A percentile compares a stretch with the other conserved stretches of the same genome.
These are phyloP conservation scores for Globisporangium alternatum DNA, from an alignment of 352 stramenopile genomes.

Conservation along the genomic window DNA sequence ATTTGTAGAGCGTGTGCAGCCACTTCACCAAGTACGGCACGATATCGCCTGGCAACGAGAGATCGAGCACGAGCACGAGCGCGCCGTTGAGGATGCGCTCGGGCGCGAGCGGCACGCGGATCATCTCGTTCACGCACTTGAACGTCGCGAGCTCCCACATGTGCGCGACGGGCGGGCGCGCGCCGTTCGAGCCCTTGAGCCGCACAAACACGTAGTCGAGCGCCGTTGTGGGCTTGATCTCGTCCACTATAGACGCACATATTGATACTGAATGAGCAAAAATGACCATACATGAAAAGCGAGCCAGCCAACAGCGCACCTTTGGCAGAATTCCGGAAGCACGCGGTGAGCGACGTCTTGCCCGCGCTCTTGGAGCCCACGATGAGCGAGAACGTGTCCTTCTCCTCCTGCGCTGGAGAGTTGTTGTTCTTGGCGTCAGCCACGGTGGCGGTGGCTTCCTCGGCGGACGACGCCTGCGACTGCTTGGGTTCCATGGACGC, in stretches of 20 bases:
- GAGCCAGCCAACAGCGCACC: slow-evolving; percentile 8
- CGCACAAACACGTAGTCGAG: slow-evolving; percentile 91
- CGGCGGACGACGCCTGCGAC: slow-evolving; percentile 16
- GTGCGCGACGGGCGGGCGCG: slow-evolving; percentile 61
- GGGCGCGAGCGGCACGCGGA: slow-evolving; percentile 75
- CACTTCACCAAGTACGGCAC: slow-evolving; percentile 79
- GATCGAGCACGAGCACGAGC: slow-evolving; percentile 82
- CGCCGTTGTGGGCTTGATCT: slow-evolving; percentile 89
- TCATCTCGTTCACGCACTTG: slow-evolving; percentile 81
- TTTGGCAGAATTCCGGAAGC: slow-evolving; percentile 65
- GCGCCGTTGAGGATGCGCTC: slow-evolving; percentile 73
- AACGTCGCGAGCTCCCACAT: slow-evolving; percentile 90
- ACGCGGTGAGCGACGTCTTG: slow-evolving; percentile 80
- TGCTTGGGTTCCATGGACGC: slow-evolving; percentile 47
- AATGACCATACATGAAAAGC: neutral
- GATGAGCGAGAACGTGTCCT: slow-evolving; percentile 72
- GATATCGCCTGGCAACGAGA: slow-evolving; percentile 78
- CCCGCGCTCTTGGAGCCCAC: slow-evolving; percentile 63
- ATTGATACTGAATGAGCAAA: neutral
- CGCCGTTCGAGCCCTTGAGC: slow-evolving; percentile 41
- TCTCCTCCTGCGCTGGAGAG: slow-evolving; percentile 33
- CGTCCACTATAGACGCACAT: slow-evolving; percentile 31
- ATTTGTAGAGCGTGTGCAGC: slow-evolving; percentile 53
- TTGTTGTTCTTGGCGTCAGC: slow-evolving; percentile 12
- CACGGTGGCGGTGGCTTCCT: slow-evolving; percentile 14